Evolutionary conservation across 1,284 basidiomycete species (phyloP), one percentile per base, ranked within the genome.

Genomic region (Vanrija sp.): DNA sequence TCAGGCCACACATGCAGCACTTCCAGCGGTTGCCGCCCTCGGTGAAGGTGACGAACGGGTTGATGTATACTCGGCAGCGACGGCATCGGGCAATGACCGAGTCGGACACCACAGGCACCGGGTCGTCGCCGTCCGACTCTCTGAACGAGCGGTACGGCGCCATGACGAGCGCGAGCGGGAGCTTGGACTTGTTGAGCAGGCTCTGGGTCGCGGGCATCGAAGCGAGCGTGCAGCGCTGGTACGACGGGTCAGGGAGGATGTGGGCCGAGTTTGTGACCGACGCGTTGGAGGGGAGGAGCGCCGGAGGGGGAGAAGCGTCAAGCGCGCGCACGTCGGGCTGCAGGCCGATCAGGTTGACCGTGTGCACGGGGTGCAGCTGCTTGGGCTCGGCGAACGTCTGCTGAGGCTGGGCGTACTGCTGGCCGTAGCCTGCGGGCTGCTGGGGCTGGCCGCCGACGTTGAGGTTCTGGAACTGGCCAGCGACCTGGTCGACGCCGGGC

Each of bases 1-100:
- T 89, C 82, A 98, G 86, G 67, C 88, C 91, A 77, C 96, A 99
- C 91, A 98, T 94, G 79, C 92, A 97, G 76, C 96, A 99, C 74
- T 96, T 90, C 96, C 96, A 98, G 80, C 94, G 84, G 76, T 93
- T 94, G 35, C 96, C 96, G 58, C 93, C 93, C 72, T 99, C 96
- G 70, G 97, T 93, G 74, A 98, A 99, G 65, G 93, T 91, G 39
- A 98, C 94, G 71, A 91, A 99, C 4, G 96, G 95, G 74, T 98
- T 98, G 78, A 99, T 98, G 78, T 98, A 98, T 41, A 92, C 91
- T 68, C 96, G 84, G 82, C 96, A 98, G 38, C 95, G 85, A 59
- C 96, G 84, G 78, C 96, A 98, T 43, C 96, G 88, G 44, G 96
- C 95, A 66, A 98, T 98, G 45, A 98, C 89, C 0, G 89, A 92